Conservation (phyloP, 1,139 yeast genomes). For the Yamadazyma mexicana region DNA sequence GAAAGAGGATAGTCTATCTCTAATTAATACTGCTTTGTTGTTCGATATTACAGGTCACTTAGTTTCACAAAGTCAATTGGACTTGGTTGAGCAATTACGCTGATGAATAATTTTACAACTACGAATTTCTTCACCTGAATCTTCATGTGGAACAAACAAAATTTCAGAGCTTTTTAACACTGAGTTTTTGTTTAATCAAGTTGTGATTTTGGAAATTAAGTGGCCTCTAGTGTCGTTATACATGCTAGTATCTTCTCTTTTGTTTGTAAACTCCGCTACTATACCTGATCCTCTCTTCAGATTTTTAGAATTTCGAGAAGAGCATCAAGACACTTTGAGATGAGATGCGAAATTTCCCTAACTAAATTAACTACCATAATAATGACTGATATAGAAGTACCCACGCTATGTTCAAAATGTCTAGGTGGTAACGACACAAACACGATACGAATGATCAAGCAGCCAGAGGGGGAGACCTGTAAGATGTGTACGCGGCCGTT, state of each 20-base stretch:
- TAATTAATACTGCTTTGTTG: neutral
- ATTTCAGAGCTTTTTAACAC: constrained; percentile 73
- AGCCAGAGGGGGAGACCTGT: constrained; percentile 73
- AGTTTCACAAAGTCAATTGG: constrained; percentile 4
- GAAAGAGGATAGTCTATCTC: neutral
- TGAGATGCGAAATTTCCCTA: neutral
- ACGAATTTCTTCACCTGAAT: constrained; percentile 72
- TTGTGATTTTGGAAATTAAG: constrained; percentile 4
- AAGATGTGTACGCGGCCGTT: constrained; percentile 82
- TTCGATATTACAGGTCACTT: constrained; percentile 2
- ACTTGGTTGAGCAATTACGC: constrained; percentile 20
- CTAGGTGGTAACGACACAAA: constrained; percentile 55
- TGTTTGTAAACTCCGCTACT: too few relatives aligned
- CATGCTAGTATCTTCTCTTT: neutral
- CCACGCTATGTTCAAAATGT: constrained; percentile 72
- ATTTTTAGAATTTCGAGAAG: too few relatives aligned
- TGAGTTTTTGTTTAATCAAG: constrained; percentile 29
- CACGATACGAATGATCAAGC: constrained; percentile 70
- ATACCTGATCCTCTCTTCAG: too few relatives aligned
- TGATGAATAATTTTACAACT: constrained; percentile 39
- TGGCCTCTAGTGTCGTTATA: neutral
- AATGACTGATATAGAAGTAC: constrained; percentile 33
- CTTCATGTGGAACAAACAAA: constrained; percentile 50
- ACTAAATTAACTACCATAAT: neutral
- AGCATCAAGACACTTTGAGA: too few relatives aligned